Conservation (phyloP, 352 stramenopile species). For the Phytophthora constricta region DNA sequence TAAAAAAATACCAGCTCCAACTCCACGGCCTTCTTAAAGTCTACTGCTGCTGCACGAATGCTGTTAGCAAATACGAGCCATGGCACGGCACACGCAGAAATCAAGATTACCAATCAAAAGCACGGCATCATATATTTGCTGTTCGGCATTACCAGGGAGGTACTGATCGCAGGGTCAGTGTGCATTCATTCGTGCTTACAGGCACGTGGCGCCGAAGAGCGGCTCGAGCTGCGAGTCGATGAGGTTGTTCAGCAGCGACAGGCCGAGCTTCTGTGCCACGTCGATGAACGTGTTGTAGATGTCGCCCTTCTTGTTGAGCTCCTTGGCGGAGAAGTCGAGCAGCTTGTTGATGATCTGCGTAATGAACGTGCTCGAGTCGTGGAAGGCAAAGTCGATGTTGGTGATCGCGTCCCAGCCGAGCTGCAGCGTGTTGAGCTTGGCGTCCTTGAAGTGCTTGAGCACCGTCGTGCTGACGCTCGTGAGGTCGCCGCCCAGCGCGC, state of each 20-base stretch:
- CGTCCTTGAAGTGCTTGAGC: conserved; percentile 50
- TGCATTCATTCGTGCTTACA: conserved; percentile 33
- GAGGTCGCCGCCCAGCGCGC: conserved; percentile 34
- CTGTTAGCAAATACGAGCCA: too few species aligned
- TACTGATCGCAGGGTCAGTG: background rate
- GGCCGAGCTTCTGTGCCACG: conserved; percentile 44
- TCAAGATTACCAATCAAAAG: too few species aligned
- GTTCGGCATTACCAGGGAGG: background rate
- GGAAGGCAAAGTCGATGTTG: conserved; percentile 57
- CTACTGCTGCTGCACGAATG: too few species aligned
- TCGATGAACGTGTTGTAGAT: conserved; percentile 53
- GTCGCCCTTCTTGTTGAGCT: conserved; percentile 71
- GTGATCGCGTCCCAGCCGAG: conserved; percentile 45
- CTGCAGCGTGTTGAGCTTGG: conserved; percentile 39
- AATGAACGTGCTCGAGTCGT: conserved; percentile 45
- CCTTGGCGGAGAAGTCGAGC: conserved; percentile 47
- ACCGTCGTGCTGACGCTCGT: conserved; percentile 35
- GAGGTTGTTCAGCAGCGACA: conserved; percentile 61
- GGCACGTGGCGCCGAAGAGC: conserved; percentile 55
- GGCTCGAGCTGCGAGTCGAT: conserved; percentile 53
- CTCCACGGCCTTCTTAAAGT: too few species aligned
- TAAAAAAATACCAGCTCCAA: too few species aligned
- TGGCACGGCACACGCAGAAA: too few species aligned
- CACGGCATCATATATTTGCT: too few species aligned
- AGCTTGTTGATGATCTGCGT: conserved; percentile 55